phyloP scores from a whole-genome alignment of 2,329 filamentous ascomycete species.

The Colletotrichum sidae region DNA sequence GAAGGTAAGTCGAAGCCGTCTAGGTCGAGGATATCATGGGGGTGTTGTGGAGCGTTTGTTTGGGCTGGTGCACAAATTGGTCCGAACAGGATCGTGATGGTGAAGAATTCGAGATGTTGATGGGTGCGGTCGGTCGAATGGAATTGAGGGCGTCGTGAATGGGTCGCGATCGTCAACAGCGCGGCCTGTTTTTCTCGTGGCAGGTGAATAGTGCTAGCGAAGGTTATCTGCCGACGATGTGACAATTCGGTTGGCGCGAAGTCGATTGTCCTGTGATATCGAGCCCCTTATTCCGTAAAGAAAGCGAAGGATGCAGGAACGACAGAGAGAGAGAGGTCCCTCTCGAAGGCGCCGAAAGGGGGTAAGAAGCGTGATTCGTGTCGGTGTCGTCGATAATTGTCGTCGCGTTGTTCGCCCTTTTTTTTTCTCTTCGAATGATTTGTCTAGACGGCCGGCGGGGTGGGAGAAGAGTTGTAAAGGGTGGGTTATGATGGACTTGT shows the following conservation, averaged over 20 bases:
- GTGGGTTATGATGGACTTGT: slow-evolving; percentile 30
- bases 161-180: background rate
- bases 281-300: background rate
- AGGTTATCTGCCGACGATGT: slow-evolving; percentile 33
- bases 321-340: slow-evolving; percentile 15
- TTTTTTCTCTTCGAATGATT: slow-evolving; percentile 12
- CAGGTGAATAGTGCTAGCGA: slow-evolving; percentile 33
- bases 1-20: slow-evolving; percentile 18
- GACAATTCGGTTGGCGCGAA: slow-evolving; percentile 8
- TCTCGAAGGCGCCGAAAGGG: slow-evolving; percentile 27
- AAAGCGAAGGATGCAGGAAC: slow-evolving; percentile 23
- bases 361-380: slow-evolving; percentile 15
- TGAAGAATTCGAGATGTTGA: slow-evolving; percentile 11
- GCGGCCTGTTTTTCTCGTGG: slow-evolving; percentile 23
- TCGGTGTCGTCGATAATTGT: slow-evolving; percentile 22
- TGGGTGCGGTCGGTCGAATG: slow-evolving; percentile 17
- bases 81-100: slow-evolving; percentile 27
- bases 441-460: slow-evolving; percentile 23
- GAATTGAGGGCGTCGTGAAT: background rate
- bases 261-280: slow-evolving; percentile 4
- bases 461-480: slow-evolving; percentile 2
- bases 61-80: slow-evolving; percentile 22
- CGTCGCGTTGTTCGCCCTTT: background rate
- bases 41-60: background rate
- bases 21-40: slow-evolving; percentile 31